phyloP scores from a whole-genome alignment of 1,284 basidiomycete species.

The Blastosporella zonata region DNA sequence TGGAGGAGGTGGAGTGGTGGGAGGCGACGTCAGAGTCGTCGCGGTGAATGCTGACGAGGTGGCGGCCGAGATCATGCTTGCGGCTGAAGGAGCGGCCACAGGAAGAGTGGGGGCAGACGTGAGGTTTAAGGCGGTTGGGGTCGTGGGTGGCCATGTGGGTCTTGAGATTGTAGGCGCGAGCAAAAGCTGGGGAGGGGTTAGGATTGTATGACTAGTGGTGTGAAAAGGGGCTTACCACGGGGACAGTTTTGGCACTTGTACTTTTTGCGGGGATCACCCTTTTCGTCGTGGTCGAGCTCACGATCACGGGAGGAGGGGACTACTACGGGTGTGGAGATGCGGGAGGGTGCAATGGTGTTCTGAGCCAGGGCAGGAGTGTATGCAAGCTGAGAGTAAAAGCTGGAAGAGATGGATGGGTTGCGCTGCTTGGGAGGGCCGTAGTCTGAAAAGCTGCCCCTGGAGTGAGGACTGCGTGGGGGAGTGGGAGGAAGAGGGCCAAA shows the following conservation, averaged over 20 bases:
- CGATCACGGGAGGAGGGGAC: slow-evolving; percentile 28
- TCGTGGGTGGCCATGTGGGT: slow-evolving; percentile 90
- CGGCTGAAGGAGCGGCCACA: slow-evolving; percentile 87
- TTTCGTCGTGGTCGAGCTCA: too few species aligned
- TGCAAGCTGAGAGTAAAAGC: slow-evolving; percentile 50
- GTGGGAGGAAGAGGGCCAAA: slow-evolving; percentile 59
- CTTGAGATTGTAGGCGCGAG: slow-evolving; percentile 87
- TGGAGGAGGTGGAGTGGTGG: slow-evolving; percentile 34
- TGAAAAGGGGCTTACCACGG: slow-evolving; percentile 46
- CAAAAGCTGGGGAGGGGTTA: slow-evolving; percentile 59
- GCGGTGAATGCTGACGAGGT: slow-evolving; percentile 82
- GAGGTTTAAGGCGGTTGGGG: slow-evolving; percentile 82
- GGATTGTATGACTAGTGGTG: slow-evolving; percentile 3
- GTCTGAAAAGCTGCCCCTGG: slow-evolving; percentile 60
- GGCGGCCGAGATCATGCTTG: slow-evolving; percentile 86
- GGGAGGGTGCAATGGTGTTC: slow-evolving; percentile 53
- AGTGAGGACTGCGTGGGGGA: slow-evolving; percentile 54
- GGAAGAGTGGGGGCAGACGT: slow-evolving; percentile 74
- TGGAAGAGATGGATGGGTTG: slow-evolving; percentile 43
- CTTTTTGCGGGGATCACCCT: slow-evolving; percentile 68
- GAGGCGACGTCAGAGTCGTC: slow-evolving; percentile 51
- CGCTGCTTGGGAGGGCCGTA: slow-evolving; percentile 53
- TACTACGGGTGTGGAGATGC: slow-evolving; percentile 49
- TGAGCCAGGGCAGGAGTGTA: slow-evolving; percentile 34
- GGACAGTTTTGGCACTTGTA: slow-evolving; percentile 72